Evolutionary conservation across 495 filamentous ascomycete species (phyloP), one percentile per base, ranked within the genome.

Genomic region (Trichoderma gamsii): DNA sequence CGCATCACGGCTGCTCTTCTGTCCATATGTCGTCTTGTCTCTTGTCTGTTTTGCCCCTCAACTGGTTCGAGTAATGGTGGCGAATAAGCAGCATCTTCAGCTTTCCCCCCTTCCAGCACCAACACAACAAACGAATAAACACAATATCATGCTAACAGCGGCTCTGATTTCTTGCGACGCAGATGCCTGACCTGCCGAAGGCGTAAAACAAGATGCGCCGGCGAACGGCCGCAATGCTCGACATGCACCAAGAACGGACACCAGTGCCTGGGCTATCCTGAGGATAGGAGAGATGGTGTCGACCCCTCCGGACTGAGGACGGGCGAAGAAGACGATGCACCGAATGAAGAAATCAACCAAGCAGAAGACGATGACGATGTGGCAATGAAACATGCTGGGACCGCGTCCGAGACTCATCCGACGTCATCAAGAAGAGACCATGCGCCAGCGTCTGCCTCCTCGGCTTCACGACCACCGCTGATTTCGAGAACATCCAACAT

Each of bases 151-250:
- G 71, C 70, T 70, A 49, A 49, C 44, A 49, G 7, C 21, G n/a
- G 18, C 7, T 4, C 18, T 65, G 3, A n/a, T 9, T 29, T 65
- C 63, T 44, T n/a, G 35, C 63, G 41, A 35, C 63, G 23, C 71
- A 91, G 89, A 71, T 92, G 90, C 78, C 82, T 87, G 69, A 93
- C 90, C 66, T 92, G 90, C 77, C 88, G 90, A 76, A 91, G 88
- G 73, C 85, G 91, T 77, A 93, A 93, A 79, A 93, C 90, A 67
- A 85, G 91, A 76, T 93, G 91, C 75, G 91, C 89, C 32, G 91
- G 90, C 67, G 89, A 91, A 78, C 86, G 87, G 70, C 88, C 88
- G 76, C 82, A 85, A 2, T 92, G 90, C 77, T 87, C 87, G 68
- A 92, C 90, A 27, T 92, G 90, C 72, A 83, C 83, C 61, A 89